Evolutionary conservation across 2,329 filamentous ascomycete genomes (phyloP).

Genomic region (Didymosphaeria variabile): DNA sequence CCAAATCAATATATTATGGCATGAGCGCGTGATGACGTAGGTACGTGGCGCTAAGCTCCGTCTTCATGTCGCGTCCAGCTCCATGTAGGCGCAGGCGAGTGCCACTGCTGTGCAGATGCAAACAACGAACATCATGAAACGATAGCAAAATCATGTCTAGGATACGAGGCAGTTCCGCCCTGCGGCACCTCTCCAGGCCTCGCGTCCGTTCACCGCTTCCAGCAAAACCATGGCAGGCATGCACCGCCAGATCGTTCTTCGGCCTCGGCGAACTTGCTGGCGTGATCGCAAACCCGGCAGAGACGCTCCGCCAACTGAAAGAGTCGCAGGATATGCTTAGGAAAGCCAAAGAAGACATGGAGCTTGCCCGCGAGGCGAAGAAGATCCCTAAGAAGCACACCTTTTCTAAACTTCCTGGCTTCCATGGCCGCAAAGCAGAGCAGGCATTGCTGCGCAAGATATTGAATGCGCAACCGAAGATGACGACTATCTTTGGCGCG

Average conservation of each 20-base stretch:
- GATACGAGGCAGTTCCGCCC: background rate
- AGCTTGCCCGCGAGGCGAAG: background rate
- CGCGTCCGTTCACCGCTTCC: background rate
- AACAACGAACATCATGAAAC: background rate
- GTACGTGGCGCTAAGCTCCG: background rate
- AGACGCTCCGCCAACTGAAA: slow-evolving; percentile 7
- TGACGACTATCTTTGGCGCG: background rate
- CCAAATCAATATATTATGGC: background rate
- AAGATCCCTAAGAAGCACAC: slow-evolving; percentile 8
- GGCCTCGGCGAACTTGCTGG: background rate
- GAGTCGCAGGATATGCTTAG: slow-evolving; percentile 1
- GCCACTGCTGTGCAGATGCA: background rate
- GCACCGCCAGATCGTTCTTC: background rate
- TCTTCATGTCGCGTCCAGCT: too few species aligned
- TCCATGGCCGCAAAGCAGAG: slow-evolving; percentile 1
- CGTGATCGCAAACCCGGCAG: slow-evolving; percentile 3
- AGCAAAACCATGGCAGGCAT: background rate
- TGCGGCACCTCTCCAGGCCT: background rate
- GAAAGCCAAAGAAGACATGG: slow-evolving; percentile 6
- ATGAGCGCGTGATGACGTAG: background rate
- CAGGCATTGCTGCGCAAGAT: slow-evolving; percentile 1
- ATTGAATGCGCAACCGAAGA: background rate
- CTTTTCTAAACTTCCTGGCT: slow-evolving; percentile 4
- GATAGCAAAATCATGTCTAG: background rate
- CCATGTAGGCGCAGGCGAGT: background rate